Evolutionary conservation across 148 eudicot genomes (phyloP), one percentile per base, ranked within the genome.

Genomic region (Oxyria digyna): DNA sequence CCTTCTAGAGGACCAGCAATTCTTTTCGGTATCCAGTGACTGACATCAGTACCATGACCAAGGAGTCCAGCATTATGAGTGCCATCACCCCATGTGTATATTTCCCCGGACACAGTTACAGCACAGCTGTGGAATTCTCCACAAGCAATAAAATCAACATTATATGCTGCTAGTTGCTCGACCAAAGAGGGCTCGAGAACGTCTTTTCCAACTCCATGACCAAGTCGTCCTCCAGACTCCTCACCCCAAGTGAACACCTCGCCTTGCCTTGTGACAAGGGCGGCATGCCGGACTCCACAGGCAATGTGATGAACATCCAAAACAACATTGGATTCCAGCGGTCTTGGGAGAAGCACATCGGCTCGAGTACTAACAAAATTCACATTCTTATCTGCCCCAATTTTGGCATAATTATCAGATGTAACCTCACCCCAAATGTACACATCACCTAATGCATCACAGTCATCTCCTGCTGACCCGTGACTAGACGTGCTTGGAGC

Each of bases 191-290:
- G 98, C 64, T 85, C 88, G 42, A 76, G 72, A 59, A 90, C 88
- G 73, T 93, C 95, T 74, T 83, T 82, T 33, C 87, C 85, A 69
- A 88, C 84, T 57, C 98, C 98, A 78, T 93, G 98, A 57, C 98
- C 98, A 18, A 93, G 86, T 63, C 98, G 84, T 24, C 98, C 98
- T 42, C 98, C 98, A 26, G 98, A 87, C 78, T 93, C 96, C 52
- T 93, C 98, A 52, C 98, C 98, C 98, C 98, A 93, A 7, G 91
- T 89, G 75, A 93, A 93, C 71, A 86, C 81, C 70, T 93, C 98
- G 12, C 98, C 98, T 77, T 87, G 96, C 76, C 92, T 81, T 7
- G 95, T 89, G 74, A 93, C 95, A 24, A 93, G 80, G 70, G 96
- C 87, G 26, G 95, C 92, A 78, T 93, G 91, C 74, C 79, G 76